A percentile compares a stretch with the other conserved stretches of the same genome.
Evolutionary conservation across 108 stramenopile genomes (phyloP).

Genomic region (Cyclotella choctawhatcheeana): DNA sequence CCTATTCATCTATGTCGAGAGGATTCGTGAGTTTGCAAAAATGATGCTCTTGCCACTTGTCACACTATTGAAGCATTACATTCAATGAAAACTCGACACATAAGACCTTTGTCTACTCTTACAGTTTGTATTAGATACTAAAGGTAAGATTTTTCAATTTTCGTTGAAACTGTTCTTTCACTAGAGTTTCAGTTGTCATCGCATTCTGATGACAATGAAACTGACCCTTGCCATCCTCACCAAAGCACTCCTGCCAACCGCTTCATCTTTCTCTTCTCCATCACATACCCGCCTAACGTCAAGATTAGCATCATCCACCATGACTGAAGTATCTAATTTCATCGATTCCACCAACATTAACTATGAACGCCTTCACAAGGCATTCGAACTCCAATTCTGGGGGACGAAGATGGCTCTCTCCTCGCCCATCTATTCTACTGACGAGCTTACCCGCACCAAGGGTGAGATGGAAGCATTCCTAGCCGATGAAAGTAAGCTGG

Average conservation of each 20-base stretch:
- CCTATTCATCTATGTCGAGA: too few species aligned
- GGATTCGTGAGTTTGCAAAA: too few species aligned
- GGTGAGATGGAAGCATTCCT: conserved; percentile 72
- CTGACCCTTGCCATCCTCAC: not conserved
- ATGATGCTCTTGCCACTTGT: too few species aligned
- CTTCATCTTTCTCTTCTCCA: conserved; percentile 14
- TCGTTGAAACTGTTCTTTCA: too few species aligned
- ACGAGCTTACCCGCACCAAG: conserved; percentile 63
- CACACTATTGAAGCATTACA: too few species aligned
- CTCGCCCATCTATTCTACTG: conserved; percentile 54
- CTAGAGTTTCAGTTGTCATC: too few species aligned
- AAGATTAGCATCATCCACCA: not conserved
- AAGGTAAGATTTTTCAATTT: too few species aligned
- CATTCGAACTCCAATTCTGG: conserved; percentile 80
- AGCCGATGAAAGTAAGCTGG: conserved; percentile 47
- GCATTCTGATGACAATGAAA: not conserved
- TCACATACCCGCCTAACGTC: not conserved
- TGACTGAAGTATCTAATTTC: conserved; percentile 53
- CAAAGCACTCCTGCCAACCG: conserved; percentile 1
- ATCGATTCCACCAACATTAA: conserved; percentile 57
- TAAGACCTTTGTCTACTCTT: too few species aligned
- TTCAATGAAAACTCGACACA: too few species aligned
- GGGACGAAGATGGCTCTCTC: conserved; percentile 81
- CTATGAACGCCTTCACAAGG: conserved; percentile 61
- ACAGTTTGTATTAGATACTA: too few species aligned